These are phyloP conservation scores for Colletotrichum navitas DNA, from an alignment of 2,329 filamentous ascomycete genomes.

Conservation along the genomic window DNA sequence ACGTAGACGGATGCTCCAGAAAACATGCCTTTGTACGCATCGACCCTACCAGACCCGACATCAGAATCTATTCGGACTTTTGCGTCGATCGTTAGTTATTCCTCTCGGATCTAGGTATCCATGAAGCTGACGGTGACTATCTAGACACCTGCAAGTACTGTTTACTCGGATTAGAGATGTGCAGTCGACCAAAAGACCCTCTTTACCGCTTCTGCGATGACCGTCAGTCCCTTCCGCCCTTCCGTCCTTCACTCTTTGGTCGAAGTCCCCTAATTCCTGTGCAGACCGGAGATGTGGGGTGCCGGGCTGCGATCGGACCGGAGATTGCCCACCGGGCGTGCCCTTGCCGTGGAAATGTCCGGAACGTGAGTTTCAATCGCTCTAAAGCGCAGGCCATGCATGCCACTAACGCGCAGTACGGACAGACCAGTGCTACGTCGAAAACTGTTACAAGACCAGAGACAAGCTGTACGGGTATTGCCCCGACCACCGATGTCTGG, in stretches of 20 bases:
- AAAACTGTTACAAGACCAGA: conserved; percentile 28
- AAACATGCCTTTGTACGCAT: conserved; percentile 38
- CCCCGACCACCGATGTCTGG: conserved; percentile 27
- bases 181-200: conserved; percentile 32
- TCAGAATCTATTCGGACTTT: conserved; percentile 36
- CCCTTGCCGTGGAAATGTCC: conserved; percentile 37
- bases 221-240: neutral
- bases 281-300: conserved; percentile 33
- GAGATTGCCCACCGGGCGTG: conserved; percentile 28
- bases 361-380: conserved; percentile 29
- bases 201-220: conserved; percentile 30
- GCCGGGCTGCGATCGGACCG: conserved; percentile 17
- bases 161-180: conserved; percentile 28
- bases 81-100: conserved; percentile 31
- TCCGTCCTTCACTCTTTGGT: neutral
- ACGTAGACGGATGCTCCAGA: conserved; percentile 28
- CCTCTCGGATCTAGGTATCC: rapidly evolving
- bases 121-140: neutral
- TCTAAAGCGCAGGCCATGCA: conserved; percentile 3
- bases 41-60: conserved; percentile 11
- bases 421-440: conserved; percentile 33
- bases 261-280: neutral
- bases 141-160: conserved; percentile 35
- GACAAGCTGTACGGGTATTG: conserved; percentile 32
- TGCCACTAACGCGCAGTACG: conserved; percentile 17